Base-by-base conservation (phyloP, 202 grass and related monocot genomes). In the Saccharum hybrid region DNA sequence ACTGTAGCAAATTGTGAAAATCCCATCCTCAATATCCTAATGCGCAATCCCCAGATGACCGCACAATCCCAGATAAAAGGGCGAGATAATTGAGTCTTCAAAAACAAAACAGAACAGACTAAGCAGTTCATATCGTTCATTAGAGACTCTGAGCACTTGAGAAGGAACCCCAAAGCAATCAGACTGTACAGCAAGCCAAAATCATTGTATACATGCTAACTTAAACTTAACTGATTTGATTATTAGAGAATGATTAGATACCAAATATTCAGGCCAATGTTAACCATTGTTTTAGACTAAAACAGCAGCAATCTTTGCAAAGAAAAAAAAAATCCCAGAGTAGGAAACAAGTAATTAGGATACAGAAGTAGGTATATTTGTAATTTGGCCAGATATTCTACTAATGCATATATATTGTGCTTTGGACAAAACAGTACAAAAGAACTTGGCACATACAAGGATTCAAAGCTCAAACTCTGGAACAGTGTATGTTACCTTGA, bases 21-120 rank as follows among this genome's bases (percentile, higher is more conserved):
- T 87, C 76, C 78, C 88, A 90, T 87, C 92, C 90, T 90, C 86
- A 92, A 89, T 88, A 94, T 97, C 91, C 91, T 94, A 97, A 87
- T 86, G 88, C 22, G 79, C 84, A 97, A 94, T 94, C 86, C 94
- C 88, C 68, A 94, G 90, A 84, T 88, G 83, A 40, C 78, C 82
- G 56, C 90, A 90, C 66, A 97, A 90, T 90, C 86, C 83, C 86
- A 88, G 81, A 88, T 92, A 81, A 90, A 94, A 91, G 74, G 89
- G 89, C 87, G 68, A 91, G 84, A 91, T 65, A 88, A 89, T 83
- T 31, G 62, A 83, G 74, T 92, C 84, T 93, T 90, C 85, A 90
- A 86, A 86, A 81, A 85, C 79, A 88, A 81, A 86, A 81, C 69
- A 78, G 37, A 83, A 30, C 71, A 84, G 21, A 78, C 78, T 78